Percentiles rank a stretch among this genome's conserved stretches.
Evolutionary conservation across 495 filamentous ascomycete species (phyloP).

Genomic region (Aspergillus cristatus): DNA sequence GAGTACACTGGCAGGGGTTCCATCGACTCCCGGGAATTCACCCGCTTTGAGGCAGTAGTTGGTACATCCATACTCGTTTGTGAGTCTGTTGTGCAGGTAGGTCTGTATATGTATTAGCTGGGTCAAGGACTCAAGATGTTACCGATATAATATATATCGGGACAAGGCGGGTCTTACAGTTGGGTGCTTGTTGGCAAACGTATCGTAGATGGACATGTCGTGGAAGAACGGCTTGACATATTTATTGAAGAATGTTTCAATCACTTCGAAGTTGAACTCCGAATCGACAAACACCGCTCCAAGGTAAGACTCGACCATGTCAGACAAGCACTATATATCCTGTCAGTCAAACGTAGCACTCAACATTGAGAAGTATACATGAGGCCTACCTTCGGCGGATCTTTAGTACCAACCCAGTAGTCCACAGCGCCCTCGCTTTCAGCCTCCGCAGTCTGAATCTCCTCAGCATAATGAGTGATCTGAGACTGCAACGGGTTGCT

Average conservation of each 20-base stretch:
- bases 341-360: slow-evolving; percentile 2
- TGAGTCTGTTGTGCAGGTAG: slow-evolving; percentile 42
- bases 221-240: slow-evolving; percentile 71
- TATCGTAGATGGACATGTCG: slow-evolving; percentile 84
- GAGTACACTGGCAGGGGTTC: slow-evolving; percentile 42
- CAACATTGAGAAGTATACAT: background rate
- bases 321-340: slow-evolving; percentile 56
- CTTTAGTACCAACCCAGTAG: slow-evolving; percentile 64
- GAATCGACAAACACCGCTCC: slow-evolving; percentile 92
- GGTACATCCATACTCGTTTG: slow-evolving; percentile 41
- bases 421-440: slow-evolving; percentile 51
- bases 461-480: slow-evolving; percentile 60
- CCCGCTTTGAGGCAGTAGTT: slow-evolving; percentile 47
- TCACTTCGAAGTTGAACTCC: slow-evolving; percentile 60
- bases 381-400: slow-evolving; percentile 59
- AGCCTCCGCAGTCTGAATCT: slow-evolving; percentile 47
- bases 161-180: slow-evolving; percentile 44
- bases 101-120: slow-evolving; percentile 25
- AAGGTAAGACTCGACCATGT: slow-evolving; percentile 83
- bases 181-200: slow-evolving; percentile 82
- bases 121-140: background rate
- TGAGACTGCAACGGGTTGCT: slow-evolving; percentile 48
- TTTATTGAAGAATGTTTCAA: slow-evolving; percentile 66
- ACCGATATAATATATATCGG: slow-evolving; percentile 18
- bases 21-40: slow-evolving; percentile 36